Conservation (phyloP, 164 flowering plant species). For the Saururus chinensis region DNA sequence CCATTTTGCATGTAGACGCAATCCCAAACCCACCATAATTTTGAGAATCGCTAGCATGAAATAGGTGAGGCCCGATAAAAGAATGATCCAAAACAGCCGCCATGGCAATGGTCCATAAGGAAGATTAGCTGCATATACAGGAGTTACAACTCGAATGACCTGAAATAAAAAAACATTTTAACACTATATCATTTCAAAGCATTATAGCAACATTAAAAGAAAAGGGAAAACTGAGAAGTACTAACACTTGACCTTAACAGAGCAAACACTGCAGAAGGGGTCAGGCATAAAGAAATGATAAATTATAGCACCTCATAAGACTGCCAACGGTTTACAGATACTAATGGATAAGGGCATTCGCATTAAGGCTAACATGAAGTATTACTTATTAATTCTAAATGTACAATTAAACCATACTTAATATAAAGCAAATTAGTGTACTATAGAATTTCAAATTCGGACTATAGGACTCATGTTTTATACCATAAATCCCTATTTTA, state of each 20-base stretch:
- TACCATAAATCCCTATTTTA: too few species aligned
- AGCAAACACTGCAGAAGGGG: too few species aligned
- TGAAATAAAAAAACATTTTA: conserved; percentile 12
- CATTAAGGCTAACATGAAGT: background rate
- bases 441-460: too few species aligned
- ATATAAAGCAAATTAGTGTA: too few species aligned
- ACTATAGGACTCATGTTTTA: too few species aligned
- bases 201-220: background rate
- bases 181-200: background rate
- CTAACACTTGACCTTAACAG: too few species aligned
- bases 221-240: too few species aligned
- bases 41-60: conserved; percentile 81
- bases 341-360: background rate
- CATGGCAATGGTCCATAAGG: conserved; percentile 58
- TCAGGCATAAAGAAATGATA: too few species aligned
- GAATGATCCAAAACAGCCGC: conserved; percentile 65
- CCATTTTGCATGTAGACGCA: conserved; percentile 74
- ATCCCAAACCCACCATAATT: conserved; percentile 67
- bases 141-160: conserved; percentile 87
- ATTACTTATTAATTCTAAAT: too few species aligned
- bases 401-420: too few species aligned
- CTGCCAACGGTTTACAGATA: background rate
- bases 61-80: conserved; percentile 49
- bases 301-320: too few species aligned
- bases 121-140: conserved; percentile 76